Base-by-base conservation (phyloP, 2,329 filamentous ascomycete species). In the Pezizomycotina sp. region DNA sequence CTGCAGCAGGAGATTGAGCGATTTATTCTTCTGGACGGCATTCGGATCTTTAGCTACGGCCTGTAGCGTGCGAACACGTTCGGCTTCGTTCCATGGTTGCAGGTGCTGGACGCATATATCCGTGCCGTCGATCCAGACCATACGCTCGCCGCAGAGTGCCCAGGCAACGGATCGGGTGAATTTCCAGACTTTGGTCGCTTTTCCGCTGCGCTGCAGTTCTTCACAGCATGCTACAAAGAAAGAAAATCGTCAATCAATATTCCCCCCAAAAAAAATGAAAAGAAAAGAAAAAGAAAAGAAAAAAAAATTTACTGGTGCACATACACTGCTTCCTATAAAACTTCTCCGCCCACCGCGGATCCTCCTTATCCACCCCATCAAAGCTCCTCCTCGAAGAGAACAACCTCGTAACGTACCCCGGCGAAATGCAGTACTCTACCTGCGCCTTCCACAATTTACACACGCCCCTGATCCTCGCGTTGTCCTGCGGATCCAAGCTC, bases 91-190 rank as follows among this genome's bases (percentile, higher is more conserved):
- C 41, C 41, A 43, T 12, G 41, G 31, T 6, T 36, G 38, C 10
- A 43, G 36, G 20, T 43, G 41, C 26, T 43, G 41, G 9, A 43
- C 36, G 36, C 39, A 38, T 10, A 43, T 28, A 14, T 43, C 39
- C 6, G 22, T 25, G 25, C 36, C 36, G 31, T 43, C 41, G 15
- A 43, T 36, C 41, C 41, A 43, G 22, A 43, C 41, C 7, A 43
- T 21, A 4, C 41, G 18, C 13, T 43, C 41, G 9, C 41, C 41
- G 12, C 38, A 35, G n/a, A 32, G 24, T 9, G 38, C 41, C 41
- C 41, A 43, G 5, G 39, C 24, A 8, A 29, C 31, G 8, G 41
- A 35, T 21, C 39, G 38, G 1, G 41, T 39, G 18, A 43, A 43
- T 21, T 43, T 43, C 12, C 39, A 38, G 16, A 43, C 41, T 6